Base-by-base conservation (phyloP, 1,284 basidiomycete genomes). In the Pseudozyma pruni region DNA sequence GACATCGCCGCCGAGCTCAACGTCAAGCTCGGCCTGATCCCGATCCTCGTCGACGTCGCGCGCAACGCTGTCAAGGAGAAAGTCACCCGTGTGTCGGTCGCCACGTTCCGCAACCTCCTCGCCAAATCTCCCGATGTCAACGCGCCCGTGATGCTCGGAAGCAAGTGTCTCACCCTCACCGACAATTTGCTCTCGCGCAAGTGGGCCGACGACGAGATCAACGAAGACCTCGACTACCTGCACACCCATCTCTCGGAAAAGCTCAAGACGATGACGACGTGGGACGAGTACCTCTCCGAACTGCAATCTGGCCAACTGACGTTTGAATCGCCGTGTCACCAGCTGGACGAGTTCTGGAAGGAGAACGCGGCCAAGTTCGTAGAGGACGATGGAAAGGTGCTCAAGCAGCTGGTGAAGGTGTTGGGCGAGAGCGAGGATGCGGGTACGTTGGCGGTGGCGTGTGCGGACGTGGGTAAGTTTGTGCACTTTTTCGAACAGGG, bases 271-370 rank as follows among this genome's bases (percentile, higher is more conserved):
- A 85, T 98, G 78, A 95, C 92, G 53, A 98, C 93, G 0, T 98
- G 91, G 82, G 96, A 98, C 81, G 94, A 97, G 84, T 98, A 98
- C 81, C 88, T 88, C 8, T 93, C 93, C 0, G 95, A 98, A 83
- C 85, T 98, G 17, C 85, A 89, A 25, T 93, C 91, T 1, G 94
- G 94, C 1, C 92, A 93, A 81, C 85, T 98, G 13, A 91, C 92
- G 5, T 98, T 94, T 92, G 90, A 93, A 7, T 78, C 72, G 37
- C 94, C 95, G 6, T 91, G 93, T 17, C 96, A 98, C 81, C 91
- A 94, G 79, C 92, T 91, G 8, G 95, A 98, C 58, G 89, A 93
- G 48, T 99, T 99, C 84, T 98, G 95, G 95, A 92, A 91, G 79
- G 93, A 95, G 84, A 98, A 98, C 79, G 93, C 91, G 0, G 84